Evolutionary conservation across 2,329 filamentous ascomycete species (phyloP), one percentile per base, ranked within the genome.

Genomic region (Alternaria postmessia): DNA sequence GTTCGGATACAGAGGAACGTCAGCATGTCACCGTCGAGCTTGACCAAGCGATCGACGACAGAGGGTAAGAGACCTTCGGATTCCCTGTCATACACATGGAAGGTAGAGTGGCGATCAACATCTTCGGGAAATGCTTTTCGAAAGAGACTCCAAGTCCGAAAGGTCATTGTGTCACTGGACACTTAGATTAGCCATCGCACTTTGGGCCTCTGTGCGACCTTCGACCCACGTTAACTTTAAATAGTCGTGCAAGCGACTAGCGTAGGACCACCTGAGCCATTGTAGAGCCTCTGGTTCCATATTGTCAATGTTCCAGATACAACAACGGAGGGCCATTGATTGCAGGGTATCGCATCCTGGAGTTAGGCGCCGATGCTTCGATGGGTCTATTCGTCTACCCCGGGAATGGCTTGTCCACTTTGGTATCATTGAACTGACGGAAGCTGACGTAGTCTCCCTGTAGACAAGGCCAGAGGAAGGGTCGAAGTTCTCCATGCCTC

Each of bases 241-340:
- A 14, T 60, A 46, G 7, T 55, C 41, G 49, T 71, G 71, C 9
- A 73, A 62, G 4, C 20, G 59, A 38, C 58, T 43, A 5, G 65
- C 68, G 26, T 63, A 68, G 7, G 64, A 54, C 70, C 67, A 72
- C 6, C 62, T 63, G 5, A 66, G 66, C 57, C 59, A 68, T 52
- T 64, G 58, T 16, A 73, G 41, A 22, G 63, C 57, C 16, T 61
- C 64, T 3, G 65, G 57, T 24, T 55, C 44, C 53, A 73, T 65
- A 1, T 54, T 22, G 16, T 70, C 59, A 8, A 63, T 46, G 38
- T 71, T 61, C 62, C 59, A 71, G 7, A 61, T 41, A 22, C 68
- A 72, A 16, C 52, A 55, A 26, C 69, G 68, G 32, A 71, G 41
- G 9, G 62, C 64, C 58, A 65, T 70, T 7, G 61, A 57, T 34